Conservation (phyloP, 177 flowering plant species). For the Vitis hybrid region DNA sequence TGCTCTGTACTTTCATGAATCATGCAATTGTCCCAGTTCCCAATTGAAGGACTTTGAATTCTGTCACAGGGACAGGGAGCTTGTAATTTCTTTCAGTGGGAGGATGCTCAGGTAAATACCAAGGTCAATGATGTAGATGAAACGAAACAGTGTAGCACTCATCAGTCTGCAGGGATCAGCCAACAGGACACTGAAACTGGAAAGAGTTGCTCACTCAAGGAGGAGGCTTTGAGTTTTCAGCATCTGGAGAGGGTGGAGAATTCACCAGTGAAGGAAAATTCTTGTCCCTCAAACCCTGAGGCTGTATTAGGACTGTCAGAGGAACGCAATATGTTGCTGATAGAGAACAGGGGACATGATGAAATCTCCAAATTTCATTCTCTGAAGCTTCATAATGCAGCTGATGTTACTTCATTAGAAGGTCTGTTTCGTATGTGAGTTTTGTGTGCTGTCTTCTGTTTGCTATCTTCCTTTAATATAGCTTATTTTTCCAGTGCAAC, state of each 20-base stretch:
- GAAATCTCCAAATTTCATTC: neutral
- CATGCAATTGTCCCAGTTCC: neutral
- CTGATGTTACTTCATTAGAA: neutral
- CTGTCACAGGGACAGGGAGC: constrained; percentile 32
- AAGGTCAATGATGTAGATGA: constrained; percentile 2
- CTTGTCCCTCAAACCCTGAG: neutral
- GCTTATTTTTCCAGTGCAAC: constrained; percentile 1
- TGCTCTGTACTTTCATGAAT: neutral
- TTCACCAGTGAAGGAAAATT: neutral
- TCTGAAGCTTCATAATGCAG: neutral
- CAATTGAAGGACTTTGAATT: constrained; percentile 1
- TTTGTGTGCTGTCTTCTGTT: neutral
- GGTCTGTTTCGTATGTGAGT: neutral
- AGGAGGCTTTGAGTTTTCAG: neutral
- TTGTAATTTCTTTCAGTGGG: constrained; percentile 23
- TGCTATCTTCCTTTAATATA: neutral
- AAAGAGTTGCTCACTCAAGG: neutral
- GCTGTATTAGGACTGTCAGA: neutral
- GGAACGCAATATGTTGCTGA: neutral
- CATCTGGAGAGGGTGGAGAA: neutral
- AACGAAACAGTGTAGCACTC: neutral
- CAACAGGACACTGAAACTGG: neutral
- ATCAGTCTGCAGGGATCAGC: neutral
- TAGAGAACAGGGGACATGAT: neutral
- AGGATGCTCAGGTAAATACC: constrained; percentile 6